Base-by-base conservation (phyloP, 192 early-diverging fungal genomes). In the Mortierella hygrophila region DNA sequence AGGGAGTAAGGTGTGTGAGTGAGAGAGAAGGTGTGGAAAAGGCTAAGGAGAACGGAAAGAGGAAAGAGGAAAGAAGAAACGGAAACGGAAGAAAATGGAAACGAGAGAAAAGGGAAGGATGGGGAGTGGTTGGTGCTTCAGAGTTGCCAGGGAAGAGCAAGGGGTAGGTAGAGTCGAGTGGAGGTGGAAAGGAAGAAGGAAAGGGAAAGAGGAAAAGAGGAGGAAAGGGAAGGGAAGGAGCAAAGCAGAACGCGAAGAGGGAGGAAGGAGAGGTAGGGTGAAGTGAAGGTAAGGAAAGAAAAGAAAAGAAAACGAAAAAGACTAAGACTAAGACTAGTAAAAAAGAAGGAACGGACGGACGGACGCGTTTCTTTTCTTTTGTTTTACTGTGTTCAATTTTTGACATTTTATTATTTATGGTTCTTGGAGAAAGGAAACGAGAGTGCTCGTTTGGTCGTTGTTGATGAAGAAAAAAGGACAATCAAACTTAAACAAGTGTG, bases 51-150 rank as follows among this genome's bases (percentile, higher is more conserved):
- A 3, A 26, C 41, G 18, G 35, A 47, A 72, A 72, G 29, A 18
- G 69, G 68, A 80, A 42, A 29, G 52, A 73, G 32, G 54, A 55
- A 46, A 32, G 60, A 15, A 68, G 13, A 10, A 72, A 72, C 32
- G 29, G 69, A 44, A 80, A 42, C 32, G 52, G 52, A 46, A 32
- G 60, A 15, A 29, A 57, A 75, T 23, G 40, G 49, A 32, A 32
- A 47, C 4, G 49, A 11, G 29, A 35, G 32, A 37, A 55, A 46
- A 32, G 60, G 71, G 16, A 29, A 70, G 65, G 26, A 37, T n/a
- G 46, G 42, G 26, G 52, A 32, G 37, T 26, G 42, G 20, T 60
- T 60, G 52, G 47, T 23, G n/a, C 37, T 11, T 40, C 15, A 32
- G n/a, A 52, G 49, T 52, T 52, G 49, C 49, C 21, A 52, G 49